Evolutionary conservation across 352 stramenopile genomes (phyloP).

Genomic region (Phytophthora pluvialis): DNA sequence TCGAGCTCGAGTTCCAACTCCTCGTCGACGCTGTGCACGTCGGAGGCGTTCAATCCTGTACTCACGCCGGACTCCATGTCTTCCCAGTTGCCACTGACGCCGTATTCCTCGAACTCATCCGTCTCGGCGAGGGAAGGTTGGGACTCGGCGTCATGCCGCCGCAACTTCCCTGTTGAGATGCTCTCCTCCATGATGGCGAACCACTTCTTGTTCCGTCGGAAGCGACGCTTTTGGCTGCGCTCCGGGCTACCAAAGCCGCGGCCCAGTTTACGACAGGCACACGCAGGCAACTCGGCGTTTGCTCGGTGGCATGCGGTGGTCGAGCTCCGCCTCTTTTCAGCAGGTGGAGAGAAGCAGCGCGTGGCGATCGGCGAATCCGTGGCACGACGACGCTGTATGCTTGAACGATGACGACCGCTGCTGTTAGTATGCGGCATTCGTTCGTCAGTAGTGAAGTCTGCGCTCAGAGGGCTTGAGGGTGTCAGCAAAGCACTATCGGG

Average conservation of each 20-base stretch:
- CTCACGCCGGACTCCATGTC: slow-evolving; percentile 29
- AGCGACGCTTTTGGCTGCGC: slow-evolving; percentile 41
- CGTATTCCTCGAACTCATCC: slow-evolving; percentile 43
- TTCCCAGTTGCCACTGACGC: slow-evolving; percentile 34
- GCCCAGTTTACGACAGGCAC: slow-evolving; percentile 55
- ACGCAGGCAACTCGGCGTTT: slow-evolving; percentile 30
- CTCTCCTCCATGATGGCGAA: slow-evolving; percentile 50
- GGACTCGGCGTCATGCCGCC: slow-evolving; percentile 31
- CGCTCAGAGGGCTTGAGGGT: not conserved
- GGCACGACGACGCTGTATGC: slow-evolving; percentile 19
- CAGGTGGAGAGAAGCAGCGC: slow-evolving; percentile 36
- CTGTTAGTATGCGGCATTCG: not conserved
- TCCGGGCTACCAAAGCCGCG: slow-evolving; percentile 38
- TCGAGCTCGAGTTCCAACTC: slow-evolving; percentile 23
- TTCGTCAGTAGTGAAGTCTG: slow-evolving; percentile 20
- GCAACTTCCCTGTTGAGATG: slow-evolving; percentile 45
- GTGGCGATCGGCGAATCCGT: slow-evolving; percentile 32
- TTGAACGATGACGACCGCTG: slow-evolving; percentile 5
- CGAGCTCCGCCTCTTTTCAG: slow-evolving; percentile 36
- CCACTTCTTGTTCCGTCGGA: slow-evolving; percentile 61
- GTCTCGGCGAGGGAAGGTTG: slow-evolving; percentile 34
- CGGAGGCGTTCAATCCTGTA: slow-evolving; percentile 11
- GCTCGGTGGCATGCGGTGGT: slow-evolving; percentile 31
- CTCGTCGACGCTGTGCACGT: slow-evolving; percentile 35
- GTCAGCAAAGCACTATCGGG: slow-evolving; percentile 10